phyloP scores from a whole-genome alignment of 768 basidiomycete species.

The Trametes gibbosa region DNA sequence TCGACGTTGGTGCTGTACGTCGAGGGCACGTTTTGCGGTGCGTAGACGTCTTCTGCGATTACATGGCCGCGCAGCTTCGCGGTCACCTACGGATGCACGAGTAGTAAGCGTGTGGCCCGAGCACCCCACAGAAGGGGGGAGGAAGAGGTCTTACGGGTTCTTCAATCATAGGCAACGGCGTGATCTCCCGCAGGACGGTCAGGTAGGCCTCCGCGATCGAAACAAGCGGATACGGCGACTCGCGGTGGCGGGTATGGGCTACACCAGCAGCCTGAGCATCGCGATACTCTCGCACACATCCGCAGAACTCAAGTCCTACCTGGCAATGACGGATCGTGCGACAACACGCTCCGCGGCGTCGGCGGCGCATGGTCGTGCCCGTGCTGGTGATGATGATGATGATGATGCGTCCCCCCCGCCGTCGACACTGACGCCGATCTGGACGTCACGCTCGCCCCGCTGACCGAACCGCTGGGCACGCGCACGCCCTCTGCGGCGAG shows the following conservation, averaged over 20 bases:
- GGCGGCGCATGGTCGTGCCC: conserved; percentile 41
- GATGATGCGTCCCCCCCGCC: conserved; percentile 23
- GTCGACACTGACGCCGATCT: background rate
- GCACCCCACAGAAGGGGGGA: background rate
- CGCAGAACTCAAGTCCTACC: conserved; percentile 40
- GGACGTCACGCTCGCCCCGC: conserved; percentile 13
- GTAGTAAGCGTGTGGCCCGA: background rate
- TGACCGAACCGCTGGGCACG: conserved; percentile 20
- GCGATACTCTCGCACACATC: background rate
- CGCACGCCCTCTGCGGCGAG: conserved; percentile 37
- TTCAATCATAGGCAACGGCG: conserved; percentile 38
- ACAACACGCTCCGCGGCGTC: conserved; percentile 54
- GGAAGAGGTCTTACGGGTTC: conserved; percentile 39
- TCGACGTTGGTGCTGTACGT: conserved; percentile 80
- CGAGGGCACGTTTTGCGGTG: conserved; percentile 61
- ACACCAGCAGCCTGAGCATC: background rate
- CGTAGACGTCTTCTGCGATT: conserved; percentile 72
- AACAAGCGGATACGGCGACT: conserved; percentile 76
- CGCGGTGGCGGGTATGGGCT: conserved; percentile 71
- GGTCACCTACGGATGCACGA: conserved; percentile 52
- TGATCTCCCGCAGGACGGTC: conserved; percentile 49
- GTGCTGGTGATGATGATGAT: conserved; percentile 40
- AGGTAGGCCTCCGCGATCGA: conserved; percentile 62
- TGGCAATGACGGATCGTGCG: conserved; percentile 67
- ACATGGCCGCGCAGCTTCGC: conserved; percentile 60